Base-by-base conservation (phyloP, 768 basidiomycete species). In the Pisolithus orientalis region DNA sequence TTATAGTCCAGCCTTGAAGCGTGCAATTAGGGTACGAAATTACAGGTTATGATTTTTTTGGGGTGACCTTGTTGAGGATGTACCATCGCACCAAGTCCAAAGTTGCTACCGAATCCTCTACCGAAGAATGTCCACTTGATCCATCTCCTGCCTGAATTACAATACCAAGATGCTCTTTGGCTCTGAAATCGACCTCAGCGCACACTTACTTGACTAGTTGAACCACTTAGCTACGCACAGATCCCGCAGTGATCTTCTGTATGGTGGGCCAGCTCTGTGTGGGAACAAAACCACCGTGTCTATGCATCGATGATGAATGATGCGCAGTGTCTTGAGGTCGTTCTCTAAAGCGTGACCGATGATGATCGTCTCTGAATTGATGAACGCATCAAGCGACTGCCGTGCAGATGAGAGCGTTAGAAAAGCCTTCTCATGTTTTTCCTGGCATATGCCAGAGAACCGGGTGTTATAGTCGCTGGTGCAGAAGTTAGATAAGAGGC, bases 311-410 rank as follows among this genome's bases (percentile, higher is more conserved):
- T 80, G 77, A 65, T 99, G 96, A 1, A 98, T 70, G 60, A 98
- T 83, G 14, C 96, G 79, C 56, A 99, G 71, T 7, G 95, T 87
- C 65, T 86, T 89, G 57, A 99, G 71, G 65, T 99, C 96, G 66
- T 98, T 98, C 56, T 98, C 95, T 17, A 98, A 75, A 0, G 85
- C 90, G 68, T 89, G 87, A 1, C 95, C 95, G 50, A 97, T 84
- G 34, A 98, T 72, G 57, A 97, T 85, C 1, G 95, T 97, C 8
- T 88, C 73, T 13, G 83, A 71, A 49, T 85, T 83, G 50, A 98
- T 85, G 62, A 89, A 73, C 14, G 74, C 66, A 55, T 87, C 83
- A 9, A 96, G 75, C 0, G 85, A 80, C 46, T 74, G 72, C 48
- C 90, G 79, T 47, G 92, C 78, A 2, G 82, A 74, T 4, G 75